Conservation (phyloP, 1,139 yeast species). For the Geotrichum citri-aurantii region DNA sequence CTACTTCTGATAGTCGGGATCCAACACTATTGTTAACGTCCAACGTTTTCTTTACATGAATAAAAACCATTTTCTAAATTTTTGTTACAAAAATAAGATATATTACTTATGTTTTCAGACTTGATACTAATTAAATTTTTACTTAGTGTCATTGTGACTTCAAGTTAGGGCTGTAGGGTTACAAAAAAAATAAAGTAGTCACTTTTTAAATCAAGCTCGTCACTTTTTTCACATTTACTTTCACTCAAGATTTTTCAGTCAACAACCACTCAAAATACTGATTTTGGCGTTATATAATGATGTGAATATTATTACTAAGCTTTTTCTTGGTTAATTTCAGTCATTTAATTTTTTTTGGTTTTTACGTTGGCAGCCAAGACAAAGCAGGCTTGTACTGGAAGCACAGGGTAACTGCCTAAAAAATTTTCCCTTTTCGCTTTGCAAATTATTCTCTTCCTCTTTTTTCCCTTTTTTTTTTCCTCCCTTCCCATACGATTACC, state of each 20-base stretch:
- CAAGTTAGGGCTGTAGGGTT: too few species aligned
- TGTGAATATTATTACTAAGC: background rate
- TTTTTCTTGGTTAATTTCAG: too few species aligned
- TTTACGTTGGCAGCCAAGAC: background rate
- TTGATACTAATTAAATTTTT: too few species aligned
- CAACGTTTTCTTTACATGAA: too few species aligned
- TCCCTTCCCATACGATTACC: constrained; percentile 8
- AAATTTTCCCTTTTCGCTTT: constrained; percentile 2
- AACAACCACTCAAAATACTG: background rate
- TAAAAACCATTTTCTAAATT: too few species aligned
- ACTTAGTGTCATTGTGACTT: too few species aligned
- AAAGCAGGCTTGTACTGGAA: background rate
- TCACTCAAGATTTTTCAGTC: background rate
- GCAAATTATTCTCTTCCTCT: background rate
- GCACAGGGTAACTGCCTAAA: background rate
- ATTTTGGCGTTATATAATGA: background rate
- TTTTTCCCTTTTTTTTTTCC: background rate
- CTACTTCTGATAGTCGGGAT: too few species aligned
- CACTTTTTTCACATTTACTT: background rate
- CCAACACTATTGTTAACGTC: too few species aligned
- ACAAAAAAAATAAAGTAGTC: too few species aligned
- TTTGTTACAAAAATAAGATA: too few species aligned
- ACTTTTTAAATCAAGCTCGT: too few species aligned
- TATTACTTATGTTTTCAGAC: too few species aligned
- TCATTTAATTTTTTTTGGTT: background rate